Evolutionary conservation across 257 asterid genomes (phyloP).

Genomic region (Petunia secreta): DNA sequence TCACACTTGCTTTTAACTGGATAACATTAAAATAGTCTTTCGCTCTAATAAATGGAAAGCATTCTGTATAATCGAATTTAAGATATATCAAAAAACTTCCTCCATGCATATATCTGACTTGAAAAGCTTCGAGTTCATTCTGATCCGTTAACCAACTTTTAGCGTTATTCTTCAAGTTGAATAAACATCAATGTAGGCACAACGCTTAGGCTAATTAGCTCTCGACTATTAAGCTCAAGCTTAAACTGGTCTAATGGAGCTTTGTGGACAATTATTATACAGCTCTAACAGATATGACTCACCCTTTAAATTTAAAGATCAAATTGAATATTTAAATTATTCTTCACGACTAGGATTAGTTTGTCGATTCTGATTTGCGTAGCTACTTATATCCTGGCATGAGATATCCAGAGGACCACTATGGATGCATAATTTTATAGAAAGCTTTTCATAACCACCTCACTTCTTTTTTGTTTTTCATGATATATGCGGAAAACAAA

Average conservation of each 20-base stretch:
- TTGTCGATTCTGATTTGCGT: neutral
- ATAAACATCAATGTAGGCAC: neutral
- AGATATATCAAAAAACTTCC: neutral
- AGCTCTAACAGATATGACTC: neutral
- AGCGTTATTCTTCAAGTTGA: neutral
- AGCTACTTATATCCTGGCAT: neutral
- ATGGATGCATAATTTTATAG: neutral
- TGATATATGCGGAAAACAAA: too few species aligned
- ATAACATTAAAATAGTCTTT: neutral
- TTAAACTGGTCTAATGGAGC: too few species aligned
- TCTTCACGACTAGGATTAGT: constrained; percentile 5
- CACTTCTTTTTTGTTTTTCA: neutral
- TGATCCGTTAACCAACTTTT: neutral
- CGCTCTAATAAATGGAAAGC: neutral
- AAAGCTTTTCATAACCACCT: neutral
- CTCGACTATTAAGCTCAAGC: too few species aligned
- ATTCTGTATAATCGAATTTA: neutral
- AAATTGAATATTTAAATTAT: neutral
- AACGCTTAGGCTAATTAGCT: too few species aligned
- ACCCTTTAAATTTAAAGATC: neutral
- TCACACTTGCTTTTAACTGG: neutral
- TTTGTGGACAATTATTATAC: neutral
- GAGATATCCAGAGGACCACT: neutral
- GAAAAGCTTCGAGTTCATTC: neutral
- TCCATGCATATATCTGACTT: neutral